These are phyloP conservation scores for Acacia concinna DNA, from an alignment of 331 rosid genomes.

Conservation along the genomic window DNA sequence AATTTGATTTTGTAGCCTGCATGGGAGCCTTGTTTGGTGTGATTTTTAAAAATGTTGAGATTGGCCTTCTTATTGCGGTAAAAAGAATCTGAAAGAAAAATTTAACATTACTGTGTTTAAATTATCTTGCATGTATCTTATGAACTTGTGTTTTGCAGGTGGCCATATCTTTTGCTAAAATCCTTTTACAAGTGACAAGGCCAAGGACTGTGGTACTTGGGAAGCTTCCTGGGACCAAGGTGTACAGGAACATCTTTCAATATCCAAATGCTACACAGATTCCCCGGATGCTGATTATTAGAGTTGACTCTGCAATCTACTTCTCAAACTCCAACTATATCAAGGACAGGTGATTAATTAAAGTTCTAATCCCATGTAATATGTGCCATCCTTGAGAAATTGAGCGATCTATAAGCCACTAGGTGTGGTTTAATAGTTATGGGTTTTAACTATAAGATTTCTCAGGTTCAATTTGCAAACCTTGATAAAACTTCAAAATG, in stretches of 20 bases:
- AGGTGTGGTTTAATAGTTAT: neutral
- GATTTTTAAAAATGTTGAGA: slow-evolving; percentile 69
- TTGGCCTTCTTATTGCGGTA: slow-evolving; percentile 72
- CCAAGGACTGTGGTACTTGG: slow-evolving; percentile 77
- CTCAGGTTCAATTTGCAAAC: neutral
- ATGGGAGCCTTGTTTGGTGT: slow-evolving; percentile 94
- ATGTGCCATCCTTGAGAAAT: neutral
- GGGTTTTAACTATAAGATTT: neutral
- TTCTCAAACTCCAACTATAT: slow-evolving; percentile 84
- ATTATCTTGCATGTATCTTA: neutral
- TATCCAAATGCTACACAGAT: slow-evolving; percentile 65
- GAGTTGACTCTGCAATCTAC: slow-evolving; percentile 89
- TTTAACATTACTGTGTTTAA: neutral
- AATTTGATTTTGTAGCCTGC: slow-evolving; percentile 82
- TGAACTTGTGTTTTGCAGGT: slow-evolving; percentile 17
- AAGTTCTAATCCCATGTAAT: neutral
- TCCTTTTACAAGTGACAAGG: slow-evolving; percentile 80
- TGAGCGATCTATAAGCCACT: neutral
- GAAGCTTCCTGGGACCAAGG: slow-evolving; percentile 54
- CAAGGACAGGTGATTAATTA: slow-evolving; percentile 62
- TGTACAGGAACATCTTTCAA: slow-evolving; percentile 69
- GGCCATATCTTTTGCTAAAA: slow-evolving; percentile 67
- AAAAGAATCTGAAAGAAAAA: neutral
- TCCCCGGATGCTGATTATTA: slow-evolving; percentile 57
- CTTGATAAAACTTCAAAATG: neutral